These are phyloP conservation scores for Suhomyces pyralidae DNA, from an alignment of 805 yeast genomes.

Conservation along the genomic window DNA sequence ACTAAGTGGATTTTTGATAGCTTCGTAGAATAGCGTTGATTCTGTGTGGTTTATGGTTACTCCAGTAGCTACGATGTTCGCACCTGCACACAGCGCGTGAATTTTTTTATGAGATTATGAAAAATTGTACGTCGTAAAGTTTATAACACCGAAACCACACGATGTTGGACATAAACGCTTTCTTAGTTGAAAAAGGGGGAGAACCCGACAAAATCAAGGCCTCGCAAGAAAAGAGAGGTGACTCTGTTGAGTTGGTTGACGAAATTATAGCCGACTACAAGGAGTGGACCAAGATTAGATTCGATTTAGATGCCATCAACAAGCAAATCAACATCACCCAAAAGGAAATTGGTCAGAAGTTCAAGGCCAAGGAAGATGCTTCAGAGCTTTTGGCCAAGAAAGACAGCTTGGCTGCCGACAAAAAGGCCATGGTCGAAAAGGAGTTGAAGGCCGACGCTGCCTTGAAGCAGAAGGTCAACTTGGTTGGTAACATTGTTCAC, in stretches of 20 bases:
- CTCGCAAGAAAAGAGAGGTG: conserved; percentile 94
- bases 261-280: conserved; percentile 90
- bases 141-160: background rate
- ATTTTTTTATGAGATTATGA: conserved; percentile 1
- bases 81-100: conserved; percentile 1
- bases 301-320: conserved; percentile 86
- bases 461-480: conserved; percentile 77
- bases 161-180: conserved; percentile 91
- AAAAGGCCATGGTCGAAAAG: conserved; percentile 57
- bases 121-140: background rate
- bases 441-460: conserved; percentile 80
- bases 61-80: background rate
- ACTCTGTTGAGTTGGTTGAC: conserved; percentile 89
- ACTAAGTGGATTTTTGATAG: background rate
- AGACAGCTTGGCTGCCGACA: conserved; percentile 67
- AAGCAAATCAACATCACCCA: conserved; percentile 85
- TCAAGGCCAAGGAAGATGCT: conserved; percentile 94
- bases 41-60: background rate
- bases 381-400: conserved; percentile 76
- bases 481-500: conserved; percentile 92
- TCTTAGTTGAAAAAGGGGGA: conserved; percentile 96
- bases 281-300: conserved; percentile 79
- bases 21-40: too few species aligned
- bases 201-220: conserved; percentile 83
- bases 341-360: conserved; percentile 88